These are phyloP conservation scores for Leccinum cinnamomeum DNA, from an alignment of 1,284 basidiomycete genomes.

Conservation along the genomic window DNA sequence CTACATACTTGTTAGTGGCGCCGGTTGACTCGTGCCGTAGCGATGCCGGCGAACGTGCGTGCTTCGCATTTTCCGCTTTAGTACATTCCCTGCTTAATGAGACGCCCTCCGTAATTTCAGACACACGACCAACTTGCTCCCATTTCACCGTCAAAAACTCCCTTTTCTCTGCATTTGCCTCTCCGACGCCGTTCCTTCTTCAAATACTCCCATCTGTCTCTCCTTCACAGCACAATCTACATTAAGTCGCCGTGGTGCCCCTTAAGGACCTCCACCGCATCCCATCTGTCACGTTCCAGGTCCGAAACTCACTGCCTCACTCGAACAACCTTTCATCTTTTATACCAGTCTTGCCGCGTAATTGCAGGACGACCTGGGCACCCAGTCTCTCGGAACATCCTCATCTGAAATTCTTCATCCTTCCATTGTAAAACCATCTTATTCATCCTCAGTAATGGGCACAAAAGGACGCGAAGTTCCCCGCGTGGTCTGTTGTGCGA, in stretches of 20 bases:
- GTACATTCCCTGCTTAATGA: constrained; percentile 24
- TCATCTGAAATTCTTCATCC: neutral
- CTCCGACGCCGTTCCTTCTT: constrained; percentile 13
- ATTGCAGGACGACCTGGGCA: constrained; percentile 1
- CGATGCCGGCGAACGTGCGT: constrained; percentile 47
- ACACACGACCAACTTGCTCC: constrained; percentile 37
- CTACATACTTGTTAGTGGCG: constrained; percentile 1
- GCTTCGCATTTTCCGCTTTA: constrained; percentile 25
- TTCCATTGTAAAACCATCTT: constrained; percentile 16
- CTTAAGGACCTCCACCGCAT: constrained; percentile 11
- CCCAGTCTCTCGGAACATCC: neutral
- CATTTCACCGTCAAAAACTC: constrained; percentile 25
- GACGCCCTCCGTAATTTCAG: constrained; percentile 36
- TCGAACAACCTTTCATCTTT: constrained; percentile 11
- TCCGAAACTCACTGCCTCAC: constrained; percentile 9
- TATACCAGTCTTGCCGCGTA: constrained; percentile 3
- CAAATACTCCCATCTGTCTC: constrained; percentile 5
- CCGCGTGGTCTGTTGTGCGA: constrained; percentile 83
- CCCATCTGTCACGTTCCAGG: constrained; percentile 4
- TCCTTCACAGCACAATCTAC: constrained; percentile 14
- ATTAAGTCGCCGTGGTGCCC: constrained; percentile 15
- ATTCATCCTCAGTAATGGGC: constrained; percentile 49
- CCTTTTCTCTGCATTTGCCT: constrained; percentile 14
- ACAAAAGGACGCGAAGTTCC: constrained; percentile 75
- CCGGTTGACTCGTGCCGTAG: constrained; percentile 22